Percentiles rank a stretch among this genome's conserved stretches.
phyloP scores from a whole-genome alignment of 2,329 filamentous ascomycete species.

The Beauveria brongniartii region DNA sequence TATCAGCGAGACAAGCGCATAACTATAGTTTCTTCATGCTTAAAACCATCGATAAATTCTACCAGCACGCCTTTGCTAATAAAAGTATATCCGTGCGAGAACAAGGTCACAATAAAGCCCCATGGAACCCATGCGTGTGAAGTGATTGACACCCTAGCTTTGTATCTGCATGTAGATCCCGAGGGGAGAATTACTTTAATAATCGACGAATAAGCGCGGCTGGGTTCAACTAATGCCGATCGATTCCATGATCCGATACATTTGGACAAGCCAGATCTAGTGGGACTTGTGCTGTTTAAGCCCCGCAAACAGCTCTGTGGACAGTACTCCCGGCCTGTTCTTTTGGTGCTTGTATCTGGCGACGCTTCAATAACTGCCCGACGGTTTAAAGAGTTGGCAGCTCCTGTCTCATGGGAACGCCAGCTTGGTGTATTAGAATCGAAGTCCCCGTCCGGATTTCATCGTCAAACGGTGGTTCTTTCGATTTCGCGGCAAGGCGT shows the following conservation, averaged over 20 bases:
- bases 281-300: neutral
- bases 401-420: slow-evolving; percentile 16
- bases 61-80: neutral
- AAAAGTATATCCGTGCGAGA: neutral
- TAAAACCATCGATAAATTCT: neutral
- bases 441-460: neutral
- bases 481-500: neutral
- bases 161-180: neutral
- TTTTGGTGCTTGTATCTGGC: neutral
- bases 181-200: neutral
- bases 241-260: neutral
- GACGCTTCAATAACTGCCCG: neutral
- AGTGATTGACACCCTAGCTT: neutral
- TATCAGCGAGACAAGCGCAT: neutral
- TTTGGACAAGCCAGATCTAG: neutral
- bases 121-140: neutral
- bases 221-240: neutral
- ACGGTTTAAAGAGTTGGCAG: neutral
- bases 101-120: neutral
- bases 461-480: neutral
- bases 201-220: neutral
- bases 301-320: neutral
- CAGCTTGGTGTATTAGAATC: slow-evolving; percentile 9
- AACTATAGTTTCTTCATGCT: neutral
- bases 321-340: neutral